Conservation (phyloP, 169 alveolate genomes). For the Plasmodium cynomolgi region DNA sequence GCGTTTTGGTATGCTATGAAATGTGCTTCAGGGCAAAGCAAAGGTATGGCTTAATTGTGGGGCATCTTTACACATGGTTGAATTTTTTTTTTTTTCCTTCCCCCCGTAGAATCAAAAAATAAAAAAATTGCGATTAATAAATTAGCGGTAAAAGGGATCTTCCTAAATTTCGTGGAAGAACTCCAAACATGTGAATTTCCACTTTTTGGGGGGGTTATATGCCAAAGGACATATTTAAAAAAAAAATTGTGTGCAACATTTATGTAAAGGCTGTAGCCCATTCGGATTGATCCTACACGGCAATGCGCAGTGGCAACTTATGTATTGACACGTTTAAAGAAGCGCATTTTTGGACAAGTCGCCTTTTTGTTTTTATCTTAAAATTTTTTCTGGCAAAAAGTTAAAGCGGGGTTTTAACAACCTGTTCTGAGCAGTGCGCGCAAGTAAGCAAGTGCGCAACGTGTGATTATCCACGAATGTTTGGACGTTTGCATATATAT, state of each 20-base stretch:
- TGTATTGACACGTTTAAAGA: neutral
- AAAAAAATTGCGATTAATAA: slow-evolving; percentile 16
- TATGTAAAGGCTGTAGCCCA: neutral
- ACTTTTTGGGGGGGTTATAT: neutral
- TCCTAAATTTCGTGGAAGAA: neutral
- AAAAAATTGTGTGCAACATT: neutral
- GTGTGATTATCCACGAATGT: neutral
- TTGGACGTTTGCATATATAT: neutral
- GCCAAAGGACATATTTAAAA: neutral
- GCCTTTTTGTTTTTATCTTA: neutral
- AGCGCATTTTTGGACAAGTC: neutral
- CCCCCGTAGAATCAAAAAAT: slow-evolving; percentile 23
- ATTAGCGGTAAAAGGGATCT: neutral
- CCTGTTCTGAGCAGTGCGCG: neutral
- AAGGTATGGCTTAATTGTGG: neutral
- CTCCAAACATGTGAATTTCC: neutral
- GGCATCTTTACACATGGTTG: neutral
- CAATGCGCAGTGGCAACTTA: neutral
- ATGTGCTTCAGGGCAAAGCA: neutral
- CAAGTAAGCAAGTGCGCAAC: neutral
- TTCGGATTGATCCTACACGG: neutral
- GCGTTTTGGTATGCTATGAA: slow-evolving; percentile 43
- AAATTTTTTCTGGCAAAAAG: neutral
- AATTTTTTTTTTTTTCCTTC: neutral
- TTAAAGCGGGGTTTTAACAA: neutral